Base-by-base conservation (phyloP, 441 rosid species). In the Corymbia calophylla region DNA sequence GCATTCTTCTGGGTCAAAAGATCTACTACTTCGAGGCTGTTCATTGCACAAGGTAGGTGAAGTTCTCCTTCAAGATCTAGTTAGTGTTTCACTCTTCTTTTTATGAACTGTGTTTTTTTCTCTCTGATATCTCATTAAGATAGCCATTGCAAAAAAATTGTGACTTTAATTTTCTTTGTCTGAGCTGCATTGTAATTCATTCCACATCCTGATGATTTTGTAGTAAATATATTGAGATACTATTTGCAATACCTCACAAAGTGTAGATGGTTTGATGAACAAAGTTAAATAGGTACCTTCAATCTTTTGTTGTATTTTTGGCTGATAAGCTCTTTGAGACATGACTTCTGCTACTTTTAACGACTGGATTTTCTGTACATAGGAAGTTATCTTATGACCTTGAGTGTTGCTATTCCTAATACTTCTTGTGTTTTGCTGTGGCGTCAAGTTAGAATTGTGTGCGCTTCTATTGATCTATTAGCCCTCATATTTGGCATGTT, bases 1-100 rank as follows among this genome's bases (percentile, higher is more conserved):
- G 88, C 92, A 91, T 90, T 92, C 95, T 94, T 90, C 96, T 86
- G 92, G 80, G 87, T 92, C 94, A 51, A 90, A 88, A 88, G 95
- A 94, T 82, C 92, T 90, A 90, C 89, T 95, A 89, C 92, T 93
- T 88, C 93, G 95, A 92, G 98, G 99, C 64, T 93, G 94, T 90
- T 95, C 99, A 88, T 91, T 97, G 54, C 94, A 94, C 93, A 98
- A 96, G 94, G 99, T 97, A 92, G 80, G 91, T 70, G 23, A 88
- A 88, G 31, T 68, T 86, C 84, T 77, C 84, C 51, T 47, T 44
- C 12, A 77, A 77, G 84, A 77, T 77, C 84, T 39, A 77, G 84
- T 77, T 77, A 39, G 84, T 39, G 84, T 44, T 87, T 81, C 49
- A 58, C 66, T 93, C 54, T 89, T 70, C 87, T 53, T 77, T 88